Conservation (phyloP, 2,329 filamentous ascomycete species). For the Penicillium sp. region DNA sequence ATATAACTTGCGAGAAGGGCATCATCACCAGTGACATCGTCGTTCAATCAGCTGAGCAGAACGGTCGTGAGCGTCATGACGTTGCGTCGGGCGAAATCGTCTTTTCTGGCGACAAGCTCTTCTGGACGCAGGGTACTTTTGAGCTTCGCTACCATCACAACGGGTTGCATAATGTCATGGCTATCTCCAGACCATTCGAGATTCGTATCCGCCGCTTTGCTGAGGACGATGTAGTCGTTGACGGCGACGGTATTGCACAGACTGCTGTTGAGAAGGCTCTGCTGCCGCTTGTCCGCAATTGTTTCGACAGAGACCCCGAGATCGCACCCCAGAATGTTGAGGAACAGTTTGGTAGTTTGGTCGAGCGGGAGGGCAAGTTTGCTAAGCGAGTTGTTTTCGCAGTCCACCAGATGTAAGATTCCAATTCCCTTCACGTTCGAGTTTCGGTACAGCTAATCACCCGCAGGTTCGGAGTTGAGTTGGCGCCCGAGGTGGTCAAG, state of each 20-base stretch:
- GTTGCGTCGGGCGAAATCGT: conserved; percentile 78
- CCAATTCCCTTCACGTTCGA: neutral
- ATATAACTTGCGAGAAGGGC: conserved; percentile 72
- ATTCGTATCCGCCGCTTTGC: conserved; percentile 81
- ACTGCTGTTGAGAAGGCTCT: conserved; percentile 74
- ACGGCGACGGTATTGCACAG: conserved; percentile 65
- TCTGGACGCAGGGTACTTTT: conserved; percentile 95
- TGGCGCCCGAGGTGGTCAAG: conserved; percentile 87
- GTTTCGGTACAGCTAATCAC: conserved; percentile 14
- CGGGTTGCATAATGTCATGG: conserved; percentile 89
- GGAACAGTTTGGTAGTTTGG: conserved; percentile 80
- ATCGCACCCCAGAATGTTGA: conserved; percentile 80
- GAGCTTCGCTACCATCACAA: conserved; percentile 97
- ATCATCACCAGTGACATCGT: conserved; percentile 71
- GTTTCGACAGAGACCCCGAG: conserved; percentile 87
- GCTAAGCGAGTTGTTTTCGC: conserved; percentile 90
- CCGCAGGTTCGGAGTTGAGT: conserved; percentile 81
- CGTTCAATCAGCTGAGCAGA: conserved; percentile 49
- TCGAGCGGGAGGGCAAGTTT: conserved; percentile 87
- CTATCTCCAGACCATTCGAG: conserved; percentile 90
- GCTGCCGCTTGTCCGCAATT: conserved; percentile 84
- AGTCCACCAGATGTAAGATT: conserved; percentile 80
- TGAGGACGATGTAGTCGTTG: conserved; percentile 67
- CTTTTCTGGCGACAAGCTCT: conserved; percentile 90
- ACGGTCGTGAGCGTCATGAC: conserved; percentile 57